phyloP scores from a whole-genome alignment of 1,284 basidiomycete genomes.

The Cronartium quercuum region DNA sequence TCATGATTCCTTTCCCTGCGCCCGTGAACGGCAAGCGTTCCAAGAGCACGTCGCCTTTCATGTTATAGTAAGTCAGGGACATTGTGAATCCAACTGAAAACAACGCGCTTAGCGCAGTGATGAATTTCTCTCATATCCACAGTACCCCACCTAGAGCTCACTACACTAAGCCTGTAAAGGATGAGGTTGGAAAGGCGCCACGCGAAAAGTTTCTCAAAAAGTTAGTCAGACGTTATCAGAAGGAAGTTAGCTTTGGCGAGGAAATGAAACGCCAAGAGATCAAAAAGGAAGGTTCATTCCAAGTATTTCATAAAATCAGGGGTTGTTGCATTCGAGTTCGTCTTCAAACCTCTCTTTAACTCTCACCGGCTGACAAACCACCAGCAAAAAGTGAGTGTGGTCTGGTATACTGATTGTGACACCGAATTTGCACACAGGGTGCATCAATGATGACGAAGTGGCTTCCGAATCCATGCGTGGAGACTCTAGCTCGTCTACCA shows the following conservation, averaged over 20 bases:
- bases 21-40: constrained; percentile 11
- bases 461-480: constrained; percentile 33
- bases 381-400: too few species aligned
- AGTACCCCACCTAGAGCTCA: constrained; percentile 24
- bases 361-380: background rate
- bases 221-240: constrained; percentile 13
- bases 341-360: background rate
- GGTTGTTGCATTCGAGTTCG: constrained; percentile 23
- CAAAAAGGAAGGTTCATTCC: background rate
- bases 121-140: background rate
- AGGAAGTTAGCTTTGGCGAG: constrained; percentile 30
- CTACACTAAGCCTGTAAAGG: constrained; percentile 21
- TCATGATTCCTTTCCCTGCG: constrained; percentile 28
- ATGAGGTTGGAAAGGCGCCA: constrained; percentile 23
- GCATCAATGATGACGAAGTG: constrained; percentile 19
- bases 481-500: constrained; percentile 30
- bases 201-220: constrained; percentile 33
- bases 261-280: constrained; percentile 27
- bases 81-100: too few species aligned
- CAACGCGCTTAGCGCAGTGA: background rate
- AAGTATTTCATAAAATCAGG: background rate
- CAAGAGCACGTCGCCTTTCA: constrained; percentile 24
- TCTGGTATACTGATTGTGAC: background rate
- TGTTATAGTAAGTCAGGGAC: constrained; percentile 30
- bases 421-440: background rate